Base-by-base conservation (phyloP, 2,329 filamentous ascomycete species). In the Lachnellula suecica region DNA sequence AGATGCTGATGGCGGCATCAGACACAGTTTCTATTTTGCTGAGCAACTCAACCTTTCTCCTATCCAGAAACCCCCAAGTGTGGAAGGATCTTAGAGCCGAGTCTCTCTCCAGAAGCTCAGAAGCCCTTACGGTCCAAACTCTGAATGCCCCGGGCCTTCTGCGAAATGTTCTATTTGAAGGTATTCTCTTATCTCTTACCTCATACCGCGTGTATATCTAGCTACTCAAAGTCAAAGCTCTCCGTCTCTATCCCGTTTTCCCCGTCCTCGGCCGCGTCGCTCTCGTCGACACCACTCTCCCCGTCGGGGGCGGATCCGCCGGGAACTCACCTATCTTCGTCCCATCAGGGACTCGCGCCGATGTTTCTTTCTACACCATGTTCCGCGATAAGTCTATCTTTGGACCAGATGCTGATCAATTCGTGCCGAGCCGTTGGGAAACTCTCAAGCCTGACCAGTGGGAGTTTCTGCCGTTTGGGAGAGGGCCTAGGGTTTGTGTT, bases 401-500 rank as follows among this genome's bases (percentile, higher is more conserved):
- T 24, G 34, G 45, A 8, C 25, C 27, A 17, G 31, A 48, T 48
- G 34, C 24, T 5, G 31, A 38, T 23, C 15, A 17, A 7, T 48
- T 48, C 45, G 40, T 40, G 6, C 46, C 46, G 13, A 24, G 42
- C 10, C 46, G 46, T 11, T 47, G 31, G 44, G 10, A 23, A 11
- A 24, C 29, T 17, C 13, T 31, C 5, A 47, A 17, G 2, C 44
- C 29, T 5, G n/a, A 13, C 11, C 13, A 15, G 11, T 87, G 85
- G 81, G 79, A 85, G 58, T 89, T 86, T 65, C 76, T 89, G 31
- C 86, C 87, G 8, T 89, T 89, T 69, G 88, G 88, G 65, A 84
- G 84, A 9, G 86, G 85, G 1, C 83, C 85, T 40, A 74, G 87
- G 35, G 86, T 88, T 66, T 88, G 87, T 69, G 80, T 89, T 54